Evolutionary conservation across 179 eudicot genomes (phyloP).

Genomic region (Monotropa hypopitys): DNA sequence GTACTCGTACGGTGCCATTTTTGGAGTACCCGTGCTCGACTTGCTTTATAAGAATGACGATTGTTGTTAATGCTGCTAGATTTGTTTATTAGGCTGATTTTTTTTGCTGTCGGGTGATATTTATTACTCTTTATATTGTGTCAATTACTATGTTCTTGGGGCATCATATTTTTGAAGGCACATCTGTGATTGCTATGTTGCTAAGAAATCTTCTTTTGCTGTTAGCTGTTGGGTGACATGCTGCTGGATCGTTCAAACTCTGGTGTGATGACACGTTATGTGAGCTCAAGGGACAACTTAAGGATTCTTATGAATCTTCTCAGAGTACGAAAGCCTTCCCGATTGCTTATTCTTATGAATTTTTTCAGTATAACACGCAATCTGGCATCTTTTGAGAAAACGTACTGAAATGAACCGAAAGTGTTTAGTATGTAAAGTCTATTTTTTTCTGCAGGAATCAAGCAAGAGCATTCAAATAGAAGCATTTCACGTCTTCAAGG

Average conservation of each 20-base stretch:
- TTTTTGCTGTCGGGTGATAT: background rate
- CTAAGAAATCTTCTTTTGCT: background rate
- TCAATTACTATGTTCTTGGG: background rate
- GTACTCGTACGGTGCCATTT: too few relatives aligned
- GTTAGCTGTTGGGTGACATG: conserved; percentile 60
- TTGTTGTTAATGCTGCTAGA: background rate
- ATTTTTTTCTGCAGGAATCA: conserved; percentile 13
- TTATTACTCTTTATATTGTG: background rate
- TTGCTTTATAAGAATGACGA: background rate
- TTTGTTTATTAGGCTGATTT: background rate
- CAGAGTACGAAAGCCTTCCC: conserved; percentile 33
- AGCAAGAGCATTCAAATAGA: conserved; percentile 94
- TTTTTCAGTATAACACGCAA: background rate
- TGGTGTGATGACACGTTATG: conserved; percentile 88
- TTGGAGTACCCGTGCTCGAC: too few relatives aligned
- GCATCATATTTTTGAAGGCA: background rate
- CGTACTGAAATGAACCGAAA: background rate
- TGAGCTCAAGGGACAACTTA: conserved; percentile 74
- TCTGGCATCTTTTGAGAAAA: background rate
- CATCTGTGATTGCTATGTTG: background rate
- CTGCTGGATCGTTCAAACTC: conserved; percentile 87
- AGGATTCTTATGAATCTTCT: conserved; percentile 97
- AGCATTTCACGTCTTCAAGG: conserved; percentile 97
- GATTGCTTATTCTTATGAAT: background rate
- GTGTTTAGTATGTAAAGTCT: background rate